Evolutionary conservation across 768 basidiomycete genomes (phyloP).

Genomic region (Psilocybe tampanensis): DNA sequence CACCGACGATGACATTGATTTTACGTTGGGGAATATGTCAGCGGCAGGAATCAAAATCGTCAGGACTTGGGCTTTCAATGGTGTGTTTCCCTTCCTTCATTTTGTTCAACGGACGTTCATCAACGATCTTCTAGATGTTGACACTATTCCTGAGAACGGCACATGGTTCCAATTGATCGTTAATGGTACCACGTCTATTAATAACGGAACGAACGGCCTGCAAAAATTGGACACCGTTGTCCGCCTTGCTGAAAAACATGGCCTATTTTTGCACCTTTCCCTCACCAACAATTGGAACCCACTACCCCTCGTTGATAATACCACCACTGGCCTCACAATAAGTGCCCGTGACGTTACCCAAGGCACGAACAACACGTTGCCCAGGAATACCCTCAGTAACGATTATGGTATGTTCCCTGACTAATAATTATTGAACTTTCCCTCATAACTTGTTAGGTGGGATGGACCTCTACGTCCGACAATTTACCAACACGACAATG

Average conservation of each 20-base stretch:
- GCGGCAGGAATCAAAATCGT: slow-evolving; percentile 59
- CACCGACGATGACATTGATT: slow-evolving; percentile 53
- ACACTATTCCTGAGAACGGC: slow-evolving; percentile 52
- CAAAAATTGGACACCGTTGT: slow-evolving; percentile 64
- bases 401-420: slow-evolving; percentile 51
- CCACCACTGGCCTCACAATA: slow-evolving; percentile 19
- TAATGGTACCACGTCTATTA: slow-evolving; percentile 57
- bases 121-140: slow-evolving; percentile 43
- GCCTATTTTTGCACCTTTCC: slow-evolving; percentile 53
- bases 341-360: slow-evolving; percentile 30
- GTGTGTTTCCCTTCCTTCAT: slow-evolving; percentile 27
- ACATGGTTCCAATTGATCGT: slow-evolving; percentile 65
- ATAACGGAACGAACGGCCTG: slow-evolving; percentile 62
- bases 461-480: slow-evolving; percentile 67
- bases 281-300: slow-evolving; percentile 69
- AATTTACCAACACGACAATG: slow-evolving; percentile 33
- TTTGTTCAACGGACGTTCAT: neutral
- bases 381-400: slow-evolving; percentile 60
- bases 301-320: slow-evolving; percentile 31
- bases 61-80: slow-evolving; percentile 75
- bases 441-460: slow-evolving; percentile 43
- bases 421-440: neutral
- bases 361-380: slow-evolving; percentile 39
- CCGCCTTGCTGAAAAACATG: slow-evolving; percentile 53
- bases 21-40: slow-evolving; percentile 60